These are phyloP conservation scores for Plenodomus lindquistii DNA, from an alignment of 2,329 filamentous ascomycete species.

Conservation along the genomic window DNA sequence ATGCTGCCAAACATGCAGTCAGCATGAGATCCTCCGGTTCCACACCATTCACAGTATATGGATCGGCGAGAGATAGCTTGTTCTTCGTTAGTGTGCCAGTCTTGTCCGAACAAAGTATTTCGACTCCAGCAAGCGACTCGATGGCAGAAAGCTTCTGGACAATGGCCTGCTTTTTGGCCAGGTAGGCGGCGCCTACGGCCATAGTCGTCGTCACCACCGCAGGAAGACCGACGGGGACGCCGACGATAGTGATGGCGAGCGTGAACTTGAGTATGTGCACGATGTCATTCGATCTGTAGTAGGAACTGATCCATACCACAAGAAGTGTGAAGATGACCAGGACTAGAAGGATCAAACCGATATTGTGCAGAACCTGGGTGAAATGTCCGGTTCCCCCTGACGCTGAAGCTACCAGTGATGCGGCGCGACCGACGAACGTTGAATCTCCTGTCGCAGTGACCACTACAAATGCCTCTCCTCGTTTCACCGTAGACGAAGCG, in stretches of 20 bases:
- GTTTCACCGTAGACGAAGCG: constrained; percentile 86
- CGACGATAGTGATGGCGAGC: constrained; percentile 85
- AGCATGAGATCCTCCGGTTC: constrained; percentile 89
- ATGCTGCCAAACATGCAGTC: constrained; percentile 86
- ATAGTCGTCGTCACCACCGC: constrained; percentile 93
- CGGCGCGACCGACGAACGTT: constrained; percentile 87
- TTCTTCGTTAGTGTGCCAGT: constrained; percentile 93
- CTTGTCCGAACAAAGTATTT: constrained; percentile 94
- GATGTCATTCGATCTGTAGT: constrained; percentile 84
- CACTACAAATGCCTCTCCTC: constrained; percentile 82
- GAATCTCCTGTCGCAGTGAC: constrained; percentile 85
- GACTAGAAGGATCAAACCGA: constrained; percentile 77
- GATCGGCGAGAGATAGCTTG: constrained; percentile 85
- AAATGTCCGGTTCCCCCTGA: constrained; percentile 79
- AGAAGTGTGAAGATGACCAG: constrained; percentile 81
- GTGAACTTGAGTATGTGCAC: constrained; percentile 81
- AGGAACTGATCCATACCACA: constrained; percentile 82
- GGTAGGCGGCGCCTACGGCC: constrained; percentile 89
- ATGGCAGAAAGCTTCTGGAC: constrained; percentile 92
- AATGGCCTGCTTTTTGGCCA: constrained; percentile 90
- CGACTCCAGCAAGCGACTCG: constrained; percentile 87
- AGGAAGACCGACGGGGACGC: constrained; percentile 90
- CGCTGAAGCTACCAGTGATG: constrained; percentile 80
- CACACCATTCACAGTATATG: constrained; percentile 80
- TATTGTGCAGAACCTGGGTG: constrained; percentile 86